A percentile compares a stretch with the other conserved stretches of the same genome.
Evolutionary conservation across 2,329 filamentous ascomycete genomes (phyloP).

Genomic region (Xylogone sp.): DNA sequence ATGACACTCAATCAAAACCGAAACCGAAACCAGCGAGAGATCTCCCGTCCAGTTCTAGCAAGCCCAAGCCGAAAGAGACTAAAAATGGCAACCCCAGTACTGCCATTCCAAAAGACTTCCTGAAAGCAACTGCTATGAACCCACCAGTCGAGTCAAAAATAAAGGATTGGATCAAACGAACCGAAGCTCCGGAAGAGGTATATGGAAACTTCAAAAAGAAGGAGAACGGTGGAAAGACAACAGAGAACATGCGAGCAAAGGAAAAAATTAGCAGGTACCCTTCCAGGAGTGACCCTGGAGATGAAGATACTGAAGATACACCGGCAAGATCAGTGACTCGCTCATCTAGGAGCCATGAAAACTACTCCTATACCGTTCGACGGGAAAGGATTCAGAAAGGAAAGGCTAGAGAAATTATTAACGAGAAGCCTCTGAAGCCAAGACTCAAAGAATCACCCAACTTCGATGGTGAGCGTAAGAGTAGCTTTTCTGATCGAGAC

Average conservation of each 20-base stretch:
- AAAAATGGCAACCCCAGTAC: neutral
- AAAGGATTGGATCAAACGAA: conserved; percentile 47
- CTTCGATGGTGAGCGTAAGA: neutral
- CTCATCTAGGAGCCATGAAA: neutral
- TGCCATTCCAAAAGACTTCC: conserved; percentile 52
- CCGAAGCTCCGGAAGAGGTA: neutral
- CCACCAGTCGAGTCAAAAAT: conserved; percentile 52
- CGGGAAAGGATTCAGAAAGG: neutral
- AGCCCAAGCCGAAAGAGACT: neutral
- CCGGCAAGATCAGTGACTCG: neutral
- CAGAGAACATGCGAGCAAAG: neutral
- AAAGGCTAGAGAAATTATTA: neutral
- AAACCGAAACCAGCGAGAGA: neutral
- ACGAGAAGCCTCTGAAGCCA: neutral
- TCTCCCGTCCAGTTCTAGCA: neutral
- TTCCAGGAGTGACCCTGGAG: neutral
- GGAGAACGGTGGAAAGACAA: no score
- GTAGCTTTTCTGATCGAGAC: conserved; percentile 8
- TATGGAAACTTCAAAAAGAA: neutral
- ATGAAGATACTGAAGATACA: neutral
- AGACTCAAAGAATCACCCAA: neutral
- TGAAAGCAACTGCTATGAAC: conserved; percentile 46
- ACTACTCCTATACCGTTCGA: neutral
- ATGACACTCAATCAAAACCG: neutral
- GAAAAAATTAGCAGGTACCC: neutral